These are phyloP conservation scores for Bruguiera sexangula DNA, from an alignment of 345 rosid genomes.

Conservation along the genomic window DNA sequence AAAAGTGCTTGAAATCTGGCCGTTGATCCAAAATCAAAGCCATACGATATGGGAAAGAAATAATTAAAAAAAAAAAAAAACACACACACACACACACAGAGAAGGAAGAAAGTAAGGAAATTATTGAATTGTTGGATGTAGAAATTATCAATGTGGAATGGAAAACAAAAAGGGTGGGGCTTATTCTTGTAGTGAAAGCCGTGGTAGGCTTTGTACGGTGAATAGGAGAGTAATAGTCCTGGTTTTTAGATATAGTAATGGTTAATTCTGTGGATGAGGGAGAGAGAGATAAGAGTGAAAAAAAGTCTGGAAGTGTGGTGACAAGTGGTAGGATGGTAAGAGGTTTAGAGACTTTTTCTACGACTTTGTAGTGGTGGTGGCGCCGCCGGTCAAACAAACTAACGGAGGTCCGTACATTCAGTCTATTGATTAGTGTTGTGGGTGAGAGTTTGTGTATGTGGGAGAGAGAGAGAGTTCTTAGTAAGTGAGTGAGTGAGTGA, in stretches of 20 bases:
- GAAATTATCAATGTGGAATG: conserved; percentile 1
- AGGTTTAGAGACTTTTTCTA: conserved; percentile 53
- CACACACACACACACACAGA: neutral
- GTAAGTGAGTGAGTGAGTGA: conserved; percentile 8
- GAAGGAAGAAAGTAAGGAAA: neutral
- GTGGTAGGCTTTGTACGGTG: conserved; percentile 49
- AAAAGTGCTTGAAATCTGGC: conserved; percentile 48
- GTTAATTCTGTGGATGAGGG: conserved; percentile 31
- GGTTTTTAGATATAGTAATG: conserved; percentile 51
- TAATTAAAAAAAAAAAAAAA: neutral
- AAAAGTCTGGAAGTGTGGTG: conserved; percentile 29
- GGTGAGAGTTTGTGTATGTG: neutral
- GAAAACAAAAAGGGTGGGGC: conserved; percentile 16
- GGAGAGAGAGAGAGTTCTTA: neutral
- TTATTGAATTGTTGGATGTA: neutral
- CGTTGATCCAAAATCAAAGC: conserved; percentile 53
- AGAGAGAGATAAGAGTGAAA: conserved; percentile 8
- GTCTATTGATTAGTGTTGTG: neutral
- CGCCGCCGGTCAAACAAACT: conserved; percentile 46
- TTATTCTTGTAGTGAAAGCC: conserved; percentile 50
- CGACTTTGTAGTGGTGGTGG: conserved; percentile 28
- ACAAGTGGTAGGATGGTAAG: conserved; percentile 53
- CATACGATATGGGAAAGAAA: conserved; percentile 22
- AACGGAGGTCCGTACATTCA: conserved; percentile 35
- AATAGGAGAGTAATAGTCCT: conserved; percentile 36